phyloP scores from a whole-genome alignment of 495 filamentous ascomycete species.

The Pseudomonodictys pantanalensis region DNA sequence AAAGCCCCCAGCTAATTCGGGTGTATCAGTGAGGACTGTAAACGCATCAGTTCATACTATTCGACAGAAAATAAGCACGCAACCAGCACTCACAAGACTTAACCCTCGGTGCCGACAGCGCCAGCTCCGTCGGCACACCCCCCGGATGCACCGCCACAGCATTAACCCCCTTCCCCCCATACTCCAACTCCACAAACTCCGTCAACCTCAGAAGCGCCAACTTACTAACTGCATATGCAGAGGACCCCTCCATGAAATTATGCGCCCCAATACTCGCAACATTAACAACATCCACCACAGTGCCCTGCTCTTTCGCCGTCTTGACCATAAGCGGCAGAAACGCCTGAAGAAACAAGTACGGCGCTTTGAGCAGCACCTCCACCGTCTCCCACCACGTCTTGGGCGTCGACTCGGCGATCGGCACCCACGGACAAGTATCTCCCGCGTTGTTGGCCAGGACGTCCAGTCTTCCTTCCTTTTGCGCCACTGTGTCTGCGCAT shows the following conservation, averaged over 20 bases:
- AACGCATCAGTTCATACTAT: too few relatives aligned
- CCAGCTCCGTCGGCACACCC: slow-evolving; percentile 48
- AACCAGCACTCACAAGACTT: not conserved
- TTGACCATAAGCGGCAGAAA: slow-evolving; percentile 50
- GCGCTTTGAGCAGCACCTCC: slow-evolving; percentile 50
- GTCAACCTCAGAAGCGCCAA: slow-evolving; percentile 50
- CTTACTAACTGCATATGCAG: slow-evolving; percentile 50
- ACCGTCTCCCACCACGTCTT: slow-evolving; percentile 48
- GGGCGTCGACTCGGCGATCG: slow-evolving; percentile 45
- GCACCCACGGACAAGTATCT: slow-evolving; percentile 38
- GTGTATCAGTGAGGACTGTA: slow-evolving; percentile 43
- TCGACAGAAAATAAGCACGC: not conserved
- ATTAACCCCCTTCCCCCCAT: slow-evolving; percentile 48
- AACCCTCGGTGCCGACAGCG: not conserved
- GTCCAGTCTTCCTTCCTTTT: slow-evolving; percentile 46
- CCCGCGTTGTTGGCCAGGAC: slow-evolving; percentile 59
- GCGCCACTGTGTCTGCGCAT: slow-evolving; percentile 34
- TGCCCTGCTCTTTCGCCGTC: slow-evolving; percentile 41
- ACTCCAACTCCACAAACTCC: slow-evolving; percentile 48
- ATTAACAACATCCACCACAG: slow-evolving; percentile 41
- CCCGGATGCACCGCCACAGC: slow-evolving; percentile 53
- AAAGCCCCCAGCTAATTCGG: slow-evolving; percentile 49
- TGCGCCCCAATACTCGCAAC: slow-evolving; percentile 49
- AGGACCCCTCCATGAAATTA: slow-evolving; percentile 31
- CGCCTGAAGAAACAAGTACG: slow-evolving; percentile 45